A percentile compares a stretch with the other conserved stretches of the same genome.
These are phyloP conservation scores for Phytophthora podocarpi DNA, from an alignment of 352 stramenopile genomes.

Conservation along the genomic window DNA sequence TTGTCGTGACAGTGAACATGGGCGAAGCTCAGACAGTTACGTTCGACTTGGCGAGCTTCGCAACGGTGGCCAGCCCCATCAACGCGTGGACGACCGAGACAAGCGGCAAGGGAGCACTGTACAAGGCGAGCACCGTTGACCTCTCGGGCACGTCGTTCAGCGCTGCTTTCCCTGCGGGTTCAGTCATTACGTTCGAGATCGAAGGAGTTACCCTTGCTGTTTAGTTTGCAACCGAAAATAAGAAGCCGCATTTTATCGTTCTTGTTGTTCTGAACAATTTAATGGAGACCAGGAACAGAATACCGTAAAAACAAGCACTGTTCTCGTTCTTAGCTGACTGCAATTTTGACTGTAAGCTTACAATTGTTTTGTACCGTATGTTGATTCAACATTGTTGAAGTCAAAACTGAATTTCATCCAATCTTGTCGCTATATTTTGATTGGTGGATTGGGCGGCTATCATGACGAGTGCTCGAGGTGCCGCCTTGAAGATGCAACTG, in stretches of 20 bases:
- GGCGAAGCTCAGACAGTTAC: conserved; percentile 36
- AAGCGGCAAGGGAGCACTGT: conserved; percentile 36
- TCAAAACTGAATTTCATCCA: conserved; percentile 17
- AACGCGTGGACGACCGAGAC: conserved; percentile 57
- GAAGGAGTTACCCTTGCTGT: conserved; percentile 22
- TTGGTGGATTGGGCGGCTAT: background rate
- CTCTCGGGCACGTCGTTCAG: conserved; percentile 20
- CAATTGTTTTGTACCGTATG: too few species aligned
- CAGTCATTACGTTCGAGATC: conserved; percentile 32
- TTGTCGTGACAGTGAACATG: conserved; percentile 55
- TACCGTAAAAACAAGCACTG: too few species aligned
- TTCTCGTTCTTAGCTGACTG: too few species aligned
- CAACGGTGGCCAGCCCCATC: conserved; percentile 26
- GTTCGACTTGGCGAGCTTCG: conserved; percentile 50
- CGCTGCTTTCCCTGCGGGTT: conserved; percentile 22
- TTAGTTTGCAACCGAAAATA: background rate
- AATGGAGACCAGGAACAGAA: too few species aligned
- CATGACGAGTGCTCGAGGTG: conserved; percentile 16
- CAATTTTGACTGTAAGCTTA: too few species aligned
- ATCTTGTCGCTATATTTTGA: conserved; percentile 9
- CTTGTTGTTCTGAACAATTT: background rate
- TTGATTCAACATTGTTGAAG: too few species aligned
- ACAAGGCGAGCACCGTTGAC: conserved; percentile 28
- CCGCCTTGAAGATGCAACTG: conserved; percentile 41
- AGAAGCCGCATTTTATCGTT: background rate